phyloP scores from a whole-genome alignment of 1,284 basidiomycete genomes.

The Puccinia sorghi region DNA sequence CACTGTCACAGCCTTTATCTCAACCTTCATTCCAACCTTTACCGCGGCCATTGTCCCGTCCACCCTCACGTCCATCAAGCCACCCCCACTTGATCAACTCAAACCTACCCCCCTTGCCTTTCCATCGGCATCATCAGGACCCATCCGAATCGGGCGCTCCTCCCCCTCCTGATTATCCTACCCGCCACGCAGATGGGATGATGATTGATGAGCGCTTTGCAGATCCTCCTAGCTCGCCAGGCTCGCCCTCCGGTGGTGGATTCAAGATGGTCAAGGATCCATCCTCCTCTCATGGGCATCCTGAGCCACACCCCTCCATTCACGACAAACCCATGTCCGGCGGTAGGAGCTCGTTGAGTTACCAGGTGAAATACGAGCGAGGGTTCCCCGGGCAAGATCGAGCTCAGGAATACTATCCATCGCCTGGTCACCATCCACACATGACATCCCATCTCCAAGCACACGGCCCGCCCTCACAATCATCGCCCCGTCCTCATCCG shows the following conservation, averaged over 20 bases:
- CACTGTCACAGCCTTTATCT: conserved; percentile 8
- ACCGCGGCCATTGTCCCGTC: conserved; percentile 25
- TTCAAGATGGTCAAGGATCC: not conserved
- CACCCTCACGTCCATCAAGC: conserved; percentile 16
- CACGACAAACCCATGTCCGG: not conserved
- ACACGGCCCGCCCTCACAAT: not conserved
- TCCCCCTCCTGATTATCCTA: conserved; percentile 11
- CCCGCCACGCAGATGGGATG: conserved; percentile 6
- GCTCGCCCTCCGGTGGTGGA: conserved; percentile 4
- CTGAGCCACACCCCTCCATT: conserved; percentile 1
- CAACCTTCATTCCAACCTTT: conserved; percentile 17
- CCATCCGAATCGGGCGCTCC: not conserved
- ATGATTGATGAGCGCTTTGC: conserved; percentile 46
- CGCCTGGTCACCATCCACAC: not conserved
- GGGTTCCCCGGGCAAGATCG: conserved; percentile 16
- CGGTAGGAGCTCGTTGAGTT: not conserved
- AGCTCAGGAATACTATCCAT: conserved; percentile 3
- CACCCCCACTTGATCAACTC: not conserved
- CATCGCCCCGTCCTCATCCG: not conserved
- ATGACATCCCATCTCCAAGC: not conserved
- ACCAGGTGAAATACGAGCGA: conserved; percentile 10
- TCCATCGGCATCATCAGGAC: conserved; percentile 1
- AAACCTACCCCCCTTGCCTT: conserved; percentile 7
- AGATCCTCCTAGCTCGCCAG: conserved; percentile 45
- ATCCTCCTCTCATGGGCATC: not conserved